phyloP scores from a whole-genome alignment of 441 rosid genomes.

The Erysimum cheiri region DNA sequence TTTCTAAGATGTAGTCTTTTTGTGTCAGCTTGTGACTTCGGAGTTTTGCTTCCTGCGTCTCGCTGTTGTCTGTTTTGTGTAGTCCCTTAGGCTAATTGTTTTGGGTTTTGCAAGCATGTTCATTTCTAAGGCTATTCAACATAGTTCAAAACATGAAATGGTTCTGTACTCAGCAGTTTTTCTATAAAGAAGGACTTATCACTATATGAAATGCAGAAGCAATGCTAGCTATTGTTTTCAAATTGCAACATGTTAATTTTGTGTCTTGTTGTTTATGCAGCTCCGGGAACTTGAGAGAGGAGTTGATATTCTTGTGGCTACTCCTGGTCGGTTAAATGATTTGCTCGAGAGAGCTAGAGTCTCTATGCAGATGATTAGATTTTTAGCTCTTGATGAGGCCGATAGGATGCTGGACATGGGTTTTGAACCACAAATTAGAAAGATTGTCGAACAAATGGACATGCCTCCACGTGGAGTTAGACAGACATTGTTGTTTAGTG shows the following conservation, averaged over 20 bases:
- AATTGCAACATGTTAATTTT: slow-evolving; percentile 2
- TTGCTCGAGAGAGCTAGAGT: slow-evolving; percentile 96
- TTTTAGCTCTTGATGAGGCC: slow-evolving; percentile 91
- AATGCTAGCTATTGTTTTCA: slow-evolving; percentile 8
- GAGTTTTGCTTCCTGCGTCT: slow-evolving; percentile 1
- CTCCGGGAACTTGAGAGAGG: slow-evolving; percentile 91
- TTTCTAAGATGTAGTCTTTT: background rate
- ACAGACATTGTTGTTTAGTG: slow-evolving; percentile 94
- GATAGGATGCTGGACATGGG: slow-evolving; percentile 99
- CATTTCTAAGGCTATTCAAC: background rate
- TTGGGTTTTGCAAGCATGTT: slow-evolving; percentile 8
- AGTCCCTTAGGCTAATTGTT: slow-evolving; percentile 19
- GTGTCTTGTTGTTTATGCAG: slow-evolving; percentile 52
- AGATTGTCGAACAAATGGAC: slow-evolving; percentile 93
- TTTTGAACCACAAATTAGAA: slow-evolving; percentile 96
- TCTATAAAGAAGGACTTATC: slow-evolving; percentile 6
- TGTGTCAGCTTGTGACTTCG: background rate
- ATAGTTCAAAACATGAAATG: background rate
- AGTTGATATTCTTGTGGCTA: slow-evolving; percentile 96
- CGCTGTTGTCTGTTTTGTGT: slow-evolving; percentile 11
- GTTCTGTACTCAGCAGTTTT: slow-evolving; percentile 13
- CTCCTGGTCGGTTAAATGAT: slow-evolving; percentile 95
- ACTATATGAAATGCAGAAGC: slow-evolving; percentile 12
- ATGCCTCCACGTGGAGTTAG: slow-evolving; percentile 88
- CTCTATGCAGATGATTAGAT: slow-evolving; percentile 85